Base-by-base conservation (phyloP, 2,329 filamentous ascomycete genomes). In the Monilinia fructicola region DNA sequence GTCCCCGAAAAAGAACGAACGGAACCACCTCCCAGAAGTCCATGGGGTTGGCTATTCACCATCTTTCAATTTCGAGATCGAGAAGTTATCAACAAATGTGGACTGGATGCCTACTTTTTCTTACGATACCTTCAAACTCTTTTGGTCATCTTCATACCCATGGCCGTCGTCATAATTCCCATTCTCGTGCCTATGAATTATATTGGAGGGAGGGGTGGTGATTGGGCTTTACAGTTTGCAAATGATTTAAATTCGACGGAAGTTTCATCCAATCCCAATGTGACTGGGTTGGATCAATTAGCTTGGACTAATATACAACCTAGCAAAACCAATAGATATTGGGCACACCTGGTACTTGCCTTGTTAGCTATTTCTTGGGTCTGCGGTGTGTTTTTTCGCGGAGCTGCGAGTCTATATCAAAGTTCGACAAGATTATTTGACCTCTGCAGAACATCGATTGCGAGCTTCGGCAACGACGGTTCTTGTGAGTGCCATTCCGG, bases 71-170 rank as follows among this genome's bases (percentile, higher is more conserved):
- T 91, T 80, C 77, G 87, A 81, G 85, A 91, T 69, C 83, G 91
- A 16, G 92, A 96, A 72, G 87, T 99, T 72, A 96, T 99, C 73
- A 90, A 94, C 64, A 96, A 97, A 78, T 97, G 94, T 72, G 95
- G 95, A 23, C 85, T 99, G 12, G 95, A 99, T 76, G 93, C 94
- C 74, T 99, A 97, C 79, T 97, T 98, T 81, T 99, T 99, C 78
- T 83, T 99, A 1, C 90, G 96, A 69, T 99, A 97, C 75, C 85
- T 93, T 35, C 87, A 90, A 69, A 90, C 91, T 74, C 86, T 98
- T 6, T 84, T 98, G 54, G 88, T 97, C 76, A 96, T 99, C 69
- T 98, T 99, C 76, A 80, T 96, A 50, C 93, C 95, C 1, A 87
- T 97, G 66, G 87, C 90, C 16, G 72, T 86, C 35, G 75, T 97